Evolutionary conservation across 352 stramenopile genomes (phyloP).

Genomic region (Pythium utonaiense): DNA sequence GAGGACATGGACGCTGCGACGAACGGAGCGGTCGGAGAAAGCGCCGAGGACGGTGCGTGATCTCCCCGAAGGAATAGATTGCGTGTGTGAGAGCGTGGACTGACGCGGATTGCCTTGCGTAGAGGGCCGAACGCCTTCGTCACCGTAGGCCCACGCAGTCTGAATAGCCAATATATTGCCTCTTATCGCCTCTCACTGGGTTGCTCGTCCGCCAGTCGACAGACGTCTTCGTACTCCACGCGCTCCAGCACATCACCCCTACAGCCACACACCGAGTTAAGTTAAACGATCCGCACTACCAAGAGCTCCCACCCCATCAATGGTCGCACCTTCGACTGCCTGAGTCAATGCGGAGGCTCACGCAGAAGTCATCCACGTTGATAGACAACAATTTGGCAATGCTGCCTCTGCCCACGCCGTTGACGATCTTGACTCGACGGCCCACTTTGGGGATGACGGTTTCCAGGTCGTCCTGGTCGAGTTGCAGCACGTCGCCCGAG

Average conservation of each 20-base stretch:
- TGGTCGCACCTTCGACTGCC: constrained; percentile 44
- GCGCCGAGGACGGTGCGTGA: constrained; percentile 18
- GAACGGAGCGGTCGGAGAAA: constrained; percentile 14
- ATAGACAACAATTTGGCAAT: constrained; percentile 73
- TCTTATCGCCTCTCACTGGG: constrained; percentile 9
- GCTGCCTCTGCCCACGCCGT: constrained; percentile 52
- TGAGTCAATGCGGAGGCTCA: constrained; percentile 57
- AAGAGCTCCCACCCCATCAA: neutral
- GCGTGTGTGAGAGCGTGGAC: neutral
- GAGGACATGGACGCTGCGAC: constrained; percentile 65
- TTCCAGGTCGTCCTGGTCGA: constrained; percentile 89
- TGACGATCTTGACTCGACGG: constrained; percentile 71
- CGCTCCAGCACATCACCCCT: constrained; percentile 63
- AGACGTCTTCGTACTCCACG: constrained; percentile 86
- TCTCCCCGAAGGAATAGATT: too few species aligned
- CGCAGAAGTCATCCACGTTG: constrained; percentile 61
- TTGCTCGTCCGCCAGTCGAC: constrained; percentile 48
- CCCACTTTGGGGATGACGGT: constrained; percentile 84
- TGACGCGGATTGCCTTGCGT: neutral
- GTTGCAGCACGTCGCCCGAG: constrained; percentile 68
- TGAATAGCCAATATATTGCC: neutral
- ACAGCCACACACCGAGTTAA: neutral
- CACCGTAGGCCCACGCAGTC: neutral
- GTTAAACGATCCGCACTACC: too few species aligned
- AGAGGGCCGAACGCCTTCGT: constrained; percentile 14